Percentiles rank a stretch among this genome's conserved stretches.
phyloP scores from a whole-genome alignment of 148 eudicot genomes.

The Polygonum aviculare region DNA sequence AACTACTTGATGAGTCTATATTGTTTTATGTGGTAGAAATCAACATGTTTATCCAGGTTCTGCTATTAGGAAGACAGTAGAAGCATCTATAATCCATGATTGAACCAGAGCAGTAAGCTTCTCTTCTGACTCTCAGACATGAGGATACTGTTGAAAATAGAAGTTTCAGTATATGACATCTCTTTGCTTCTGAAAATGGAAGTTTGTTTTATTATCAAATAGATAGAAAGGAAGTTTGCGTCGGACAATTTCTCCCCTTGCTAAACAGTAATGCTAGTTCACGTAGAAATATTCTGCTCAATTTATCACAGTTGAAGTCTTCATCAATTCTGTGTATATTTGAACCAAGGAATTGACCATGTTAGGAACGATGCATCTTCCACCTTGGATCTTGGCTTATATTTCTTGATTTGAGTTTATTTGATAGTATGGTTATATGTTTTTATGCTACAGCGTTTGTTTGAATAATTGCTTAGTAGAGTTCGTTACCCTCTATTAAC shows the following conservation, averaged over 20 bases:
- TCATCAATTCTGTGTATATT: not conserved
- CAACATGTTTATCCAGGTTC: not conserved
- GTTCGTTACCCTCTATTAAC: not conserved
- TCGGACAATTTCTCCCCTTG: too few species aligned
- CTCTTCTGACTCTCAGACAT: too few species aligned
- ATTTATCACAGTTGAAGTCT: not conserved
- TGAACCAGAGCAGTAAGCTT: not conserved
- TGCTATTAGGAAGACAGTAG: not conserved
- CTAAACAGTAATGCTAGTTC: not conserved
- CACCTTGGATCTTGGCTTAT: not conserved
- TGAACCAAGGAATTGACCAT: not conserved
- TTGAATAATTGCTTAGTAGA: not conserved
- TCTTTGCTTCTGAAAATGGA: too few species aligned
- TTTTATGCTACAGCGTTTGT: not conserved
- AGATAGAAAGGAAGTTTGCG: too few species aligned
- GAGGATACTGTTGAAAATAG: too few species aligned
- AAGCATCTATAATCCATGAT: not conserved
- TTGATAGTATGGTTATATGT: not conserved
- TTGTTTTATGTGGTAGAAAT: too few species aligned
- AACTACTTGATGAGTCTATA: not conserved
- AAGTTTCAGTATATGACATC: too few species aligned
- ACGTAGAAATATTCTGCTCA: too few species aligned
- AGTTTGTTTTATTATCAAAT: too few species aligned
- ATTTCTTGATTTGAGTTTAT: not conserved
- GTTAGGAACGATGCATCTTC: not conserved